These are phyloP conservation scores for Aspergillus neoniger DNA, from an alignment of 2,329 filamentous ascomycete genomes.

Conservation along the genomic window DNA sequence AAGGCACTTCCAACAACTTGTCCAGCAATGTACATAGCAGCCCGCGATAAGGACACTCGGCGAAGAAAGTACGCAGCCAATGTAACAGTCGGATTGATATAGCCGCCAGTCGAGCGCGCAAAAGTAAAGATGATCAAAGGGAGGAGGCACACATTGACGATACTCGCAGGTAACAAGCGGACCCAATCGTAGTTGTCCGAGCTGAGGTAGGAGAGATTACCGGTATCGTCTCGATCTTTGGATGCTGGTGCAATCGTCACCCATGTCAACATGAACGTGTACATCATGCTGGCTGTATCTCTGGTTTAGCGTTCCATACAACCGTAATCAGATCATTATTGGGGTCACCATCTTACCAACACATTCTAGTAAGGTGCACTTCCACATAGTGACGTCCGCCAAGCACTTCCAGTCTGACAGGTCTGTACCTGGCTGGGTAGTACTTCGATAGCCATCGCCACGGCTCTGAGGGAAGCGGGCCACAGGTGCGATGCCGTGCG, in stretches of 20 bases:
- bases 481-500: neutral
- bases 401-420: neutral
- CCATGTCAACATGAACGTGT: neutral
- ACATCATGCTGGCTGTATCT: neutral
- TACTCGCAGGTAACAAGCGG: neutral
- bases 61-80: neutral
- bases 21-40: neutral
- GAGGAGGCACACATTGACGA: neutral
- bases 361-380: neutral
- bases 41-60: neutral
- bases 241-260: neutral
- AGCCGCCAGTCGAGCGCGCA: neutral
- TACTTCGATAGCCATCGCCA: too few species aligned
- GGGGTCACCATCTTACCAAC: neutral
- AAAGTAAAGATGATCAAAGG: neutral
- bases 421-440: too few species aligned
- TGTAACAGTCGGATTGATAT: neutral
- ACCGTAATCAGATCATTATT: neutral
- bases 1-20: neutral
- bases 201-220: too few species aligned
- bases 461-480: too few species aligned
- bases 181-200: neutral
- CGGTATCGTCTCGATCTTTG: neutral
- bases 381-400: neutral
- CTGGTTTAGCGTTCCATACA: neutral